phyloP scores from a whole-genome alignment of 176 grass and related monocot genomes.

The Aegilops longissima region DNA sequence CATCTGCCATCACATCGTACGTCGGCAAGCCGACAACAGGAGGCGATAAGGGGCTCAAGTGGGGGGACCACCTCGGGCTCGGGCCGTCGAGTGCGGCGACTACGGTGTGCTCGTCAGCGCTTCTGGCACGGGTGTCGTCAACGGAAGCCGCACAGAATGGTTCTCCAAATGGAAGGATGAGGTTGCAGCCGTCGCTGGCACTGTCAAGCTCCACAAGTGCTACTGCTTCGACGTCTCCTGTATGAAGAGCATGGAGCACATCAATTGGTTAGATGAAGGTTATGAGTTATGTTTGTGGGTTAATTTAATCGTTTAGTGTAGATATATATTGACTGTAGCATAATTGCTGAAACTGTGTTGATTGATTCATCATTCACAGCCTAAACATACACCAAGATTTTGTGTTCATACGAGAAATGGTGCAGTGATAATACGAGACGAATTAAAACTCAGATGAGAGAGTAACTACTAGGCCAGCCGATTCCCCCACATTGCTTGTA shows the following conservation, averaged over 20 bases:
- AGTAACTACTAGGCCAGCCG: too few species aligned
- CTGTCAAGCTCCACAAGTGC: constrained; percentile 45
- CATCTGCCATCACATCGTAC: constrained; percentile 67
- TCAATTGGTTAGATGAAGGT: neutral
- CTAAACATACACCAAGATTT: too few species aligned
- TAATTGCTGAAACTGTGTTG: constrained; percentile 9
- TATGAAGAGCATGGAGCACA: constrained; percentile 36
- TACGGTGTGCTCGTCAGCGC: constrained; percentile 39
- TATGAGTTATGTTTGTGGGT: neutral
- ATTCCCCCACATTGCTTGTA: too few species aligned
- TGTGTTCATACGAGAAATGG: too few species aligned
- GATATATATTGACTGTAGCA: constrained; percentile 19
- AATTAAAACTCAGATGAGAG: too few species aligned
- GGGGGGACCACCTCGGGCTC: constrained; percentile 50
- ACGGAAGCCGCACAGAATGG: constrained; percentile 1
- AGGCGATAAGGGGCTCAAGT: constrained; percentile 21
- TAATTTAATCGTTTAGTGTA: constrained; percentile 37
- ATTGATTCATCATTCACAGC: neutral
- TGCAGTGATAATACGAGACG: too few species aligned
- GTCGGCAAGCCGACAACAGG: constrained; percentile 48
- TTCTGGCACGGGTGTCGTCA: constrained; percentile 14
- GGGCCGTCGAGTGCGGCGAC: constrained; percentile 13
- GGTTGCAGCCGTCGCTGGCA: constrained; percentile 38
- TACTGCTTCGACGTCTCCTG: constrained; percentile 48
- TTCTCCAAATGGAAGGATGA: constrained; percentile 30